Evolutionary conservation across 78 protist species (phyloP), one percentile per base, ranked within the genome.

Genomic region (Dictyostelium intermedium): DNA sequence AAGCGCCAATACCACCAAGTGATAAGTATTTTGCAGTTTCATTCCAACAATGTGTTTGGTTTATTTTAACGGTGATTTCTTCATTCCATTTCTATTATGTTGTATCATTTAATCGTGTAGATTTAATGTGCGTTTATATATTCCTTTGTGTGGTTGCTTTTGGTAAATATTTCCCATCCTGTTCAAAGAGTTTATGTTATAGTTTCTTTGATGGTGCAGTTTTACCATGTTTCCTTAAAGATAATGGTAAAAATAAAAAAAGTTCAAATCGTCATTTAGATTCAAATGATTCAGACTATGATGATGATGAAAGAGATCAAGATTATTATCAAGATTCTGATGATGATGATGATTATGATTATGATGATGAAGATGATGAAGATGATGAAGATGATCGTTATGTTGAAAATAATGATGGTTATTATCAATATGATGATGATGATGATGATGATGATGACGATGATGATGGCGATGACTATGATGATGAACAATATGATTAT

Each of bases 151-250:
- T 80, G 0, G 41, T 89, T 30, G 94, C 81, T 3, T 30, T 89
- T 61, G 94, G 94, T 34, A 78, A 77, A 89, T 80, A 89, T 39
- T 16, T 89, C 4, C 94, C 94, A 32, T 69, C 87, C 9, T 80
- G 83, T 27, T 63, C 87, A 32, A 78, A 80, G 50, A 80, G 87
- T 69, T 37, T 89, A n/a, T 89, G 94, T 74, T 89, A 89, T 69
- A 66, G 74, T 34, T 43, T 89, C n/a, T 78, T 74, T 20, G 94
- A 89, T 80, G 94, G 94, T 69, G 94, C 94, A 1, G 72, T 80
- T n/a, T 30, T 89, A 9, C 94, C 85, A 47, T 80, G 85, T 34
- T 50, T 80, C 13, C 30, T 32, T 8, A 80, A 66, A 13, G 27
- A 35, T 10, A 53, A 37, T 32, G 27, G 25, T 23, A 53, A 37